These are phyloP conservation scores for Citrus cavaleriei DNA, from an alignment of 345 rosid species.

Conservation along the genomic window DNA sequence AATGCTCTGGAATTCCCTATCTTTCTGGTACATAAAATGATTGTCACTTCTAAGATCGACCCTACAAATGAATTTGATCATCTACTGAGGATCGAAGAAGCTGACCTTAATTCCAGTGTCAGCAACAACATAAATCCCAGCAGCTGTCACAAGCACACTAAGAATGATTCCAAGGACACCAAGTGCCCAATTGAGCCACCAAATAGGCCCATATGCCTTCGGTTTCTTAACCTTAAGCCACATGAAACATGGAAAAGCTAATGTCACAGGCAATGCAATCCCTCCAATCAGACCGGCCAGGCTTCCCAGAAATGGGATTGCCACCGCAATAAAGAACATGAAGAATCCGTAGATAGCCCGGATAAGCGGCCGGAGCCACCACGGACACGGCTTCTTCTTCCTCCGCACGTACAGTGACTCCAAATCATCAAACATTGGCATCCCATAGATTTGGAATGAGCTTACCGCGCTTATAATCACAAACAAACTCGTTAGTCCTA, in stretches of 20 bases:
- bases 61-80: not conserved
- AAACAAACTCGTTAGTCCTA: slow-evolving; percentile 44
- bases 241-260: slow-evolving; percentile 68
- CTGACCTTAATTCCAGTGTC: slow-evolving; percentile 46
- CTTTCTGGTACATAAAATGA: not conserved
- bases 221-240: slow-evolving; percentile 60
- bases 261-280: slow-evolving; percentile 53
- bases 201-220: slow-evolving; percentile 29
- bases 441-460: slow-evolving; percentile 64
- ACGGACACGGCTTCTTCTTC: slow-evolving; percentile 40
- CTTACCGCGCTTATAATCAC: slow-evolving; percentile 49
- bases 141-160: slow-evolving; percentile 41
- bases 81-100: slow-evolving; percentile 53
- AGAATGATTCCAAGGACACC: slow-evolving; percentile 50
- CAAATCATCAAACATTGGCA: slow-evolving; percentile 57
- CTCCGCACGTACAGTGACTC: slow-evolving; percentile 39
- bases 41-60: not conserved
- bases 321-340: slow-evolving; percentile 51
- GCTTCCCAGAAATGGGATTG: slow-evolving; percentile 49
- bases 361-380: slow-evolving; percentile 45
- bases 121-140: slow-evolving; percentile 38
- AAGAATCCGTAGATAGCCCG: slow-evolving; percentile 37
- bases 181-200: slow-evolving; percentile 54
- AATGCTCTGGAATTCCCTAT: not conserved
- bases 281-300: slow-evolving; percentile 63